These are phyloP conservation scores for Cadophora luteo-olivacea DNA, from an alignment of 2,329 filamentous ascomycete species.

Conservation along the genomic window DNA sequence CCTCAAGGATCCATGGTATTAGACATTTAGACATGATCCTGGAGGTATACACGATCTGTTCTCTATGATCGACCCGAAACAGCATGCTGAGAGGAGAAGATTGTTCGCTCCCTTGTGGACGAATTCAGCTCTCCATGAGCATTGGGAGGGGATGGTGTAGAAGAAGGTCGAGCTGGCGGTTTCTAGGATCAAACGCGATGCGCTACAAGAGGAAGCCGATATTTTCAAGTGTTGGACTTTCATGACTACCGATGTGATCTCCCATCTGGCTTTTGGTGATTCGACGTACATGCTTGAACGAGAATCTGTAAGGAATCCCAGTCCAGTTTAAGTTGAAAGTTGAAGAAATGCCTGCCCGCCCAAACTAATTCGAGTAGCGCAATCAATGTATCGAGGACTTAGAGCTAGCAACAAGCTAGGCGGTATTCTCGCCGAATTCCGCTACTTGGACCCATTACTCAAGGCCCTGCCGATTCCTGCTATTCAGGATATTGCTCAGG, in stretches of 20 bases:
- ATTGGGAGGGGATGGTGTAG: constrained; percentile 46
- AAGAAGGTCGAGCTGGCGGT: constrained; percentile 50
- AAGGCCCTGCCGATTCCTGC: not conserved
- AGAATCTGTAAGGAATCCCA: too few relatives aligned
- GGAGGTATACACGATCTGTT: constrained; percentile 39
- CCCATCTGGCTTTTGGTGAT: constrained; percentile 61
- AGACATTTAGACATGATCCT: constrained; percentile 30
- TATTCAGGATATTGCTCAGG: not conserved
- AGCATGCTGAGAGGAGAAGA: constrained; percentile 50
- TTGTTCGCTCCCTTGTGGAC: constrained; percentile 49
- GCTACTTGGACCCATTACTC: not conserved
- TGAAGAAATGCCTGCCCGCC: too few relatives aligned
- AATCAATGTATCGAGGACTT: constrained; percentile 52
- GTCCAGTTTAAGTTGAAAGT: too few relatives aligned
- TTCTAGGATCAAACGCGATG: constrained; percentile 53
- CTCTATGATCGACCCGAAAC: constrained; percentile 50
- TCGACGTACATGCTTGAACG: constrained; percentile 39
- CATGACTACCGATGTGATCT: constrained; percentile 61
- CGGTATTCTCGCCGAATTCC: constrained; percentile 14
- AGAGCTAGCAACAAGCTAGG: constrained; percentile 53
- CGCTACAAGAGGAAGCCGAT: constrained; percentile 49
- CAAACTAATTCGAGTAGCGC: too few relatives aligned
- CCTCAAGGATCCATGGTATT: constrained; percentile 46
- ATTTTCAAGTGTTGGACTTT: constrained; percentile 61
- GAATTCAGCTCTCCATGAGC: constrained; percentile 45